Percentiles rank a stretch among this genome's conserved stretches.
Conservation (phyloP, 345 rosid genomes). For the Aquilaria yunnanensis region DNA sequence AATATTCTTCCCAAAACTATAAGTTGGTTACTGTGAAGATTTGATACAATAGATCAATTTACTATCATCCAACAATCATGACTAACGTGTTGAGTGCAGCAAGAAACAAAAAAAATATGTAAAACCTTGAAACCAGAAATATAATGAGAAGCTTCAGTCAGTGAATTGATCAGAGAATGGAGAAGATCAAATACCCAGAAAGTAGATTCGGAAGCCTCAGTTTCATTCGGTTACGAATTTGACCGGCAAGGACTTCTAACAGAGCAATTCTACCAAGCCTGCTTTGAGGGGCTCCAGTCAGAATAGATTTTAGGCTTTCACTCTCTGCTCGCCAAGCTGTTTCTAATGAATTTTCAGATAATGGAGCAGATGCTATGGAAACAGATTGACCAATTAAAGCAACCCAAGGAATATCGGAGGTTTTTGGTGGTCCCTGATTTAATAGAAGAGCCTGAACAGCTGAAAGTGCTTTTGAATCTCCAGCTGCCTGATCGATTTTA, state of each 20-base stretch:
- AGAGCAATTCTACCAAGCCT: slow-evolving; percentile 95
- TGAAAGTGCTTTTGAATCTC: slow-evolving; percentile 82
- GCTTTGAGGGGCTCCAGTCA: slow-evolving; percentile 82
- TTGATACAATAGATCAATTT: too few species aligned
- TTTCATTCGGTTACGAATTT: slow-evolving; percentile 88
- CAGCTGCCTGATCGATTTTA: slow-evolving; percentile 93
- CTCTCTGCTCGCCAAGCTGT: slow-evolving; percentile 99
- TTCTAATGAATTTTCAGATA: slow-evolving; percentile 83
- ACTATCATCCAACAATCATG: too few species aligned
- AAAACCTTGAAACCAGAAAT: background rate
- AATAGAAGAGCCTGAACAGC: slow-evolving; percentile 93
- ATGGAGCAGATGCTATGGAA: slow-evolving; percentile 76
- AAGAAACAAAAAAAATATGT: background rate
- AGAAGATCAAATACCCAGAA: slow-evolving; percentile 60
- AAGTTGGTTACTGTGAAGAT: background rate
- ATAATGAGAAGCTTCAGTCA: background rate
- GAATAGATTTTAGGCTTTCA: slow-evolving; percentile 73
- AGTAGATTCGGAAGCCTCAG: slow-evolving; percentile 91
- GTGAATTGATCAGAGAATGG: background rate
- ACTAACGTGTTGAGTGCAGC: background rate
- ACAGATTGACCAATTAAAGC: slow-evolving; percentile 98
- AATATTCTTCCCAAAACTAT: background rate
- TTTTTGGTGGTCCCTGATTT: slow-evolving; percentile 92
- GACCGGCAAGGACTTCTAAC: slow-evolving; percentile 86
- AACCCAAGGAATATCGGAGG: slow-evolving; percentile 95